phyloP scores from a whole-genome alignment of 768 basidiomycete genomes.

The Suillus bovinus region DNA sequence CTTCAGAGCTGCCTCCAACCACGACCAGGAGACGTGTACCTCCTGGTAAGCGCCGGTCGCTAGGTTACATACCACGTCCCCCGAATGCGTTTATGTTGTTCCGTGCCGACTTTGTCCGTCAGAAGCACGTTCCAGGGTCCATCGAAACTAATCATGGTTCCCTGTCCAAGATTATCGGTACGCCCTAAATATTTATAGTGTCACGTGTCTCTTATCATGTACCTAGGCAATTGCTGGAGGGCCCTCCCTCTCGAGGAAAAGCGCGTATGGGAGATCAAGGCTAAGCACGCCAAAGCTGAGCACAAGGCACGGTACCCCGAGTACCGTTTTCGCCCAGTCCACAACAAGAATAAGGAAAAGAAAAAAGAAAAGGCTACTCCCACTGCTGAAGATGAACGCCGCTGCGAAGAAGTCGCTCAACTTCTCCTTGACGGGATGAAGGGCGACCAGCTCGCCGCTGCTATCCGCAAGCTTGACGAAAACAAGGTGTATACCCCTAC shows the following conservation, averaged over 20 bases:
- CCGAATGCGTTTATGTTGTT: conserved; percentile 39
- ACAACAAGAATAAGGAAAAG: conserved; percentile 49
- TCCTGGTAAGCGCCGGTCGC: conserved; percentile 64
- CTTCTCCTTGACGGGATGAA: conserved; percentile 69
- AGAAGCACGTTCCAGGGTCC: conserved; percentile 50
- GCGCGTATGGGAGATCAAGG: conserved; percentile 69
- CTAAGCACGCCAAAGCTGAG: conserved; percentile 71
- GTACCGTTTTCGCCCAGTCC: conserved; percentile 49
- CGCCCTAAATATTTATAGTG: not conserved
- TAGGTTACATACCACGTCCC: conserved; percentile 36
- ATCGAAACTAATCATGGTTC: conserved; percentile 52
- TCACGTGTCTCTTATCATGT: not conserved
- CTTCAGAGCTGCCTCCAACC: conserved; percentile 42
- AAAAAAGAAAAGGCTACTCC: conserved; percentile 30
- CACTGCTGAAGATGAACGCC: conserved; percentile 29
- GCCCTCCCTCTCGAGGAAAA: conserved; percentile 70
- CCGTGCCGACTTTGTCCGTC: conserved; percentile 38
- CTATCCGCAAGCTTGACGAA: conserved; percentile 54
- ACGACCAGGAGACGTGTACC: conserved; percentile 50
- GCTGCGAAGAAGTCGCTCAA: conserved; percentile 57
- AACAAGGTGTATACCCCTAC: conserved; percentile 15
- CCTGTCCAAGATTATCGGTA: conserved; percentile 49
- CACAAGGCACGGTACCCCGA: conserved; percentile 71
- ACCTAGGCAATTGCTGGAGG: conserved; percentile 57
- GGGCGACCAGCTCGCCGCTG: conserved; percentile 64